phyloP scores from a whole-genome alignment of 805 yeast species.

The Candida endomychidarum region DNA sequence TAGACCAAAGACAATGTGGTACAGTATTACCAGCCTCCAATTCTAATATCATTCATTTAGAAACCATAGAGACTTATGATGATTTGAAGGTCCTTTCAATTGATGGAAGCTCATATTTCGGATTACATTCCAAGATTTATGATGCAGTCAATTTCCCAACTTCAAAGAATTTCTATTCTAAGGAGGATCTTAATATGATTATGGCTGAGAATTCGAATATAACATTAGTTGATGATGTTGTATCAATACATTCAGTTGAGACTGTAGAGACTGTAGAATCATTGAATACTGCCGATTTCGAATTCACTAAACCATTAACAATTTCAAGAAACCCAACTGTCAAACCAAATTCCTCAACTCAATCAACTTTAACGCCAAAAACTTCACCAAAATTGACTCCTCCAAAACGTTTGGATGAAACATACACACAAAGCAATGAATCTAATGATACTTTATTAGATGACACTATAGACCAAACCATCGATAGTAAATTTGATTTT shows the following conservation, averaged over 20 bases:
- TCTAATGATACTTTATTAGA: slow-evolving; percentile 17
- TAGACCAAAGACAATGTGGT: slow-evolving; percentile 55
- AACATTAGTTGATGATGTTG: slow-evolving; percentile 17
- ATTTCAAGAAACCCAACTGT: slow-evolving; percentile 13
- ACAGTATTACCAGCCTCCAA: slow-evolving; percentile 62
- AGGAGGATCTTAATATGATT: slow-evolving; percentile 28
- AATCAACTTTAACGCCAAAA: too few relatives aligned
- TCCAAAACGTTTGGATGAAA: too few relatives aligned
- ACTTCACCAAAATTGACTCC: neutral
- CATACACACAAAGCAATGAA: slow-evolving; percentile 8
- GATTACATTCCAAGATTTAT: slow-evolving; percentile 49
- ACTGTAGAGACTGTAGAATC: slow-evolving; percentile 3
- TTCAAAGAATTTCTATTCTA: slow-evolving; percentile 25
- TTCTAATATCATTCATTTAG: slow-evolving; percentile 46
- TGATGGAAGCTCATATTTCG: slow-evolving; percentile 55
- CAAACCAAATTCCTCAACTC: too few relatives aligned
- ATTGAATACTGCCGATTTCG: slow-evolving; percentile 9
- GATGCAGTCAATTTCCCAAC: slow-evolving; percentile 26
- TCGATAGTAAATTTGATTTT: slow-evolving; percentile 1
- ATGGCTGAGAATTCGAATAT: slow-evolving; percentile 15
- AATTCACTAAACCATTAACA: slow-evolving; percentile 15
- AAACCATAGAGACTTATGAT: slow-evolving; percentile 30
- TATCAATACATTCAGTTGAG: slow-evolving; percentile 1
- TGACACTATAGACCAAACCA: neutral
- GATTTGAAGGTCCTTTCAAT: slow-evolving; percentile 48